Evolutionary conservation across 495 filamentous ascomycete genomes (phyloP).

Genomic region (Neurospora sp.): DNA sequence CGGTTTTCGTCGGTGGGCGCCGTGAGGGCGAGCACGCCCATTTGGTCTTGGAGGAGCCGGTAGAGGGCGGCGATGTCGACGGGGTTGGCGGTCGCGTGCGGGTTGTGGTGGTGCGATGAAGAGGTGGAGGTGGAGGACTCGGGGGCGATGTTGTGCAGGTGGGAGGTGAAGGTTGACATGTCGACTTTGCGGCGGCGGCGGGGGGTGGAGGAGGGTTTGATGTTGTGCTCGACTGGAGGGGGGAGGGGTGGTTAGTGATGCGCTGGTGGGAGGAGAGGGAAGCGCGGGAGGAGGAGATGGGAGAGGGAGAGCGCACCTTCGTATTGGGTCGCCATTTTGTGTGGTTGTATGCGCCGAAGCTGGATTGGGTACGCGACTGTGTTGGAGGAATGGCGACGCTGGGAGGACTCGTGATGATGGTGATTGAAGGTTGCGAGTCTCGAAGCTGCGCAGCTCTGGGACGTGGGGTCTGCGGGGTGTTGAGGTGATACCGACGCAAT

Average conservation of each 20-base stretch:
- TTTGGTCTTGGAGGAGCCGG: conserved; percentile 42
- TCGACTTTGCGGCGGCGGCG: conserved; percentile 58
- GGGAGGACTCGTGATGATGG: background rate
- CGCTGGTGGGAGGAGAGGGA: background rate
- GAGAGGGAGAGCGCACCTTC: conserved; percentile 26
- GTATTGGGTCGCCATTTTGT: conserved; percentile 35
- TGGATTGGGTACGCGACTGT: background rate
- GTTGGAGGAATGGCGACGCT: background rate
- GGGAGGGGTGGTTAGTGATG: background rate
- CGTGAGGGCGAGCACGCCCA: conserved; percentile 28
- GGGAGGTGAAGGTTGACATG: conserved; percentile 79
- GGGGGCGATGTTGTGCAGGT: conserved; percentile 54
- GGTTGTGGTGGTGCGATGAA: conserved; percentile 35
- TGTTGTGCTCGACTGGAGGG: conserved; percentile 76
- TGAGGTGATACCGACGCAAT: background rate
- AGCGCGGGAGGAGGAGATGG: too few relatives aligned
- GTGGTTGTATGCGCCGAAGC: background rate
- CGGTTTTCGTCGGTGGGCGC: conserved; percentile 53
- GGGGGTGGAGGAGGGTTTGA: conserved; percentile 33
- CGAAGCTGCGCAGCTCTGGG: background rate
- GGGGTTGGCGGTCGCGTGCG: conserved; percentile 61
- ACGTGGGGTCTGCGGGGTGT: background rate
- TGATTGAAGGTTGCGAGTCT: background rate
- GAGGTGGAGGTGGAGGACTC: conserved; percentile 17
- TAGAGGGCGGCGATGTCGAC: conserved; percentile 57